These are phyloP conservation scores for Hygrophoropsis aurantiaca DNA, from an alignment of 768 basidiomycete species.

Conservation along the genomic window DNA sequence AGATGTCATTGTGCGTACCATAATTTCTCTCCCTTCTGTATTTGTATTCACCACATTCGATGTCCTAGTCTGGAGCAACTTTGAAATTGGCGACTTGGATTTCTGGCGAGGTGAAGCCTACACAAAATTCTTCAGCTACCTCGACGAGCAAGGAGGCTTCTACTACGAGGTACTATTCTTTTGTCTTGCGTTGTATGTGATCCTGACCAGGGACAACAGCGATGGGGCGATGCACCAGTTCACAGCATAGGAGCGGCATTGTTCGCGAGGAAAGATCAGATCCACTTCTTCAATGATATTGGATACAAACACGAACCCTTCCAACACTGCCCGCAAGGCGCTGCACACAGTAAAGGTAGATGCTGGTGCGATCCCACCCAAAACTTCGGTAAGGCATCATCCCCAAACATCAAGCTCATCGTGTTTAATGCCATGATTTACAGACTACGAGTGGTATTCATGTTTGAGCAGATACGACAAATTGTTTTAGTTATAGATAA, in stretches of 20 bases:
- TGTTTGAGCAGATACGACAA: slow-evolving; percentile 77
- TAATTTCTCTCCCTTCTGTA: neutral
- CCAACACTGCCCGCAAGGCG: slow-evolving; percentile 69
- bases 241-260: slow-evolving; percentile 82
- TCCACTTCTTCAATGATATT: slow-evolving; percentile 84
- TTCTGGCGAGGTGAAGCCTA: slow-evolving; percentile 89
- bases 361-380: slow-evolving; percentile 74
- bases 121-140: slow-evolving; percentile 75
- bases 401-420: neutral
- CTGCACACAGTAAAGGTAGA: slow-evolving; percentile 53
- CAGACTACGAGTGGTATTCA: slow-evolving; percentile 87
- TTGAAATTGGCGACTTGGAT: slow-evolving; percentile 86
- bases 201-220: slow-evolving; percentile 30
- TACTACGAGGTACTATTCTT: slow-evolving; percentile 83
- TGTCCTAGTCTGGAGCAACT: slow-evolving; percentile 64
- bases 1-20: slow-evolving; percentile 68
- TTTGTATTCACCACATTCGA: slow-evolving; percentile 25
- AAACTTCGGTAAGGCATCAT: slow-evolving; percentile 57
- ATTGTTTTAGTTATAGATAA: slow-evolving; percentile 42
- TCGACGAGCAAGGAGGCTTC: slow-evolving; percentile 84
- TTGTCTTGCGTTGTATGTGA: slow-evolving; percentile 3
- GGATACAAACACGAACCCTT: slow-evolving; percentile 83
- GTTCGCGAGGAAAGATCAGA: slow-evolving; percentile 69
- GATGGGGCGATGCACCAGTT: slow-evolving; percentile 88
- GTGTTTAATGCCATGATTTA: slow-evolving; percentile 9